These are phyloP conservation scores for Penicillium silybi DNA, from an alignment of 495 filamentous ascomycete genomes.

Conservation along the genomic window DNA sequence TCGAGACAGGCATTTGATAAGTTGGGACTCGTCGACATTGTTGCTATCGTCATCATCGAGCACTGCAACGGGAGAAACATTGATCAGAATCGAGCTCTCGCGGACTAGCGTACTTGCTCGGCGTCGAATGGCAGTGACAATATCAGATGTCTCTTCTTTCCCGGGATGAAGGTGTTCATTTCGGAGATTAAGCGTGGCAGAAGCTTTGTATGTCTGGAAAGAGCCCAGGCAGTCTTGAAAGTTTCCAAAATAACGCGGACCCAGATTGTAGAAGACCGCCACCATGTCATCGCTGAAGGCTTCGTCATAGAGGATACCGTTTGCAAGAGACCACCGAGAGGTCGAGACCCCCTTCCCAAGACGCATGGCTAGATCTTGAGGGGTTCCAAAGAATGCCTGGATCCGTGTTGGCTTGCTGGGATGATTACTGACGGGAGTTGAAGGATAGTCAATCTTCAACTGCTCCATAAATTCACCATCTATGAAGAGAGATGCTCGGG, in stretches of 20 bases:
- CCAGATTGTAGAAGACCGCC: conserved; percentile 84
- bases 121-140: conserved; percentile 77
- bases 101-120: conserved; percentile 77
- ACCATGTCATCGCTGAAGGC: conserved; percentile 87
- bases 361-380: conserved; percentile 79
- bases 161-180: conserved; percentile 90
- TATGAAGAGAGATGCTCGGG: conserved; percentile 84
- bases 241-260: conserved; percentile 87
- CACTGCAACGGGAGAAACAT: conserved; percentile 72
- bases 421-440: conserved; percentile 50
- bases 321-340: conserved; percentile 84
- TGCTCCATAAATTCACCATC: conserved; percentile 93
- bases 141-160: conserved; percentile 88
- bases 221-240: conserved; percentile 95
- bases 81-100: conserved; percentile 79
- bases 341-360: conserved; percentile 70
- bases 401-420: conserved; percentile 58
- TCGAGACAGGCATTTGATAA: conserved; percentile 72
- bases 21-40: conserved; percentile 65
- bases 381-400: conserved; percentile 91
- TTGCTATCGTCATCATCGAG: conserved; percentile 70
- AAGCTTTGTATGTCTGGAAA: conserved; percentile 96
- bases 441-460: conserved; percentile 82
- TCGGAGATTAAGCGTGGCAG: conserved; percentile 80
- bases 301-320: conserved; percentile 83